phyloP scores from a whole-genome alignment of 306 rosid species.

The Glycine latifolia region DNA sequence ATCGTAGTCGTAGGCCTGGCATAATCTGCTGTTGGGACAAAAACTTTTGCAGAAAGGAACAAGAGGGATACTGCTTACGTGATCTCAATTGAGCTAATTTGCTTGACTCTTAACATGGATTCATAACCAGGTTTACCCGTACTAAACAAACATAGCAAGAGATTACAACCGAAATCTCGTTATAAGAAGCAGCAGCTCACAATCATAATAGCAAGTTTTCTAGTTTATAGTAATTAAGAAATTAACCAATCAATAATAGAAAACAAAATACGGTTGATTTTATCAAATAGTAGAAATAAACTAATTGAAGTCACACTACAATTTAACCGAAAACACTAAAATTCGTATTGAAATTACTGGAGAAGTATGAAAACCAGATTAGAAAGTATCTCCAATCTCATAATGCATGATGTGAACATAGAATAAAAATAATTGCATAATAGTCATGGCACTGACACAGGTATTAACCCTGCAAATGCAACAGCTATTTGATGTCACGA shows the following conservation, averaged over 20 bases:
- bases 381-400: background rate
- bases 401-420: background rate
- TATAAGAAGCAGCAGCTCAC: background rate
- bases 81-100: background rate
- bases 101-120: background rate
- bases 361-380: constrained; percentile 2
- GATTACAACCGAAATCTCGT: background rate
- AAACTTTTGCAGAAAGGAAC: background rate
- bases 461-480: background rate
- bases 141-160: background rate
- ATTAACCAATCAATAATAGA: background rate
- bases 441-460: background rate
- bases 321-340: background rate
- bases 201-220: background rate
- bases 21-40: background rate
- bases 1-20: background rate
- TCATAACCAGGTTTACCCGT: background rate
- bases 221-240: background rate
- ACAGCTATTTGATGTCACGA: constrained; percentile 3
- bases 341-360: background rate
- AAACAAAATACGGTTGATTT: background rate
- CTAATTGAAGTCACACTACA: too few species aligned
- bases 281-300: background rate
- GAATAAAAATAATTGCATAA: background rate
- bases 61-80: background rate